These are phyloP conservation scores for Juglanconis sp. DNA, from an alignment of 2,329 filamentous ascomycete genomes.

Conservation along the genomic window DNA sequence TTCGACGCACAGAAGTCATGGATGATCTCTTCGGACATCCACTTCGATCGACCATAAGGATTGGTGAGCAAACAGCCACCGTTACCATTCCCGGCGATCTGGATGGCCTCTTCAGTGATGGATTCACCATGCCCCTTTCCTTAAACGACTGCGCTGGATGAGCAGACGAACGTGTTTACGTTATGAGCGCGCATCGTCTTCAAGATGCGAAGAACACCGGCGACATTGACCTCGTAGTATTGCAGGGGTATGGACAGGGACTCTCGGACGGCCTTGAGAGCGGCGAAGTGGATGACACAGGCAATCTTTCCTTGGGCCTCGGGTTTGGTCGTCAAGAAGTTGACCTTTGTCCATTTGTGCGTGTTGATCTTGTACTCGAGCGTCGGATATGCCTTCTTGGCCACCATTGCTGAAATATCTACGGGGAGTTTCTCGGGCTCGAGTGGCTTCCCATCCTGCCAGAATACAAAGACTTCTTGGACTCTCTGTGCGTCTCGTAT, in stretches of 20 bases:
- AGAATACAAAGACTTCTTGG: conserved; percentile 13
- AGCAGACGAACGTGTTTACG: conserved; percentile 14
- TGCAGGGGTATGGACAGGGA: conserved; percentile 12
- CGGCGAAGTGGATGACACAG: conserved; percentile 16
- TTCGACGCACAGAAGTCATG: conserved; percentile 14
- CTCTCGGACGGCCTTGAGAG: conserved; percentile 15
- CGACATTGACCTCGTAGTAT: conserved; percentile 14
- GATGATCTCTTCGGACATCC: conserved; percentile 18
- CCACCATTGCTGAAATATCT: conserved; percentile 12
- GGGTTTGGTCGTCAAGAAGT: background rate
- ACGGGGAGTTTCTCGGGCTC: conserved; percentile 6
- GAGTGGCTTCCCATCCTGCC: conserved; percentile 9
- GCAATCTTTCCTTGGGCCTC: conserved; percentile 7
- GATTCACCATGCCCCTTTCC: conserved; percentile 9
- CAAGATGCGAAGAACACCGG: conserved; percentile 7
- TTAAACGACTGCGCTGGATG: conserved; percentile 14
- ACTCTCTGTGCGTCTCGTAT: conserved; percentile 5
- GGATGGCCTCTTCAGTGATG: conserved; percentile 12
- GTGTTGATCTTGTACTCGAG: conserved; percentile 10
- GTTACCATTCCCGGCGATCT: conserved; percentile 9
- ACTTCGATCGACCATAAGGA: conserved; percentile 16
- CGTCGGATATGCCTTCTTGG: conserved; percentile 12
- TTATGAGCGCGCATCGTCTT: conserved; percentile 8
- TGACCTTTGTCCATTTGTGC: conserved; percentile 3
- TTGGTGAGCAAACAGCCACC: conserved; percentile 15